These are phyloP conservation scores for Eimeria necatrix DNA, from an alignment of 169 alveolate species.

Conservation along the genomic window DNA sequence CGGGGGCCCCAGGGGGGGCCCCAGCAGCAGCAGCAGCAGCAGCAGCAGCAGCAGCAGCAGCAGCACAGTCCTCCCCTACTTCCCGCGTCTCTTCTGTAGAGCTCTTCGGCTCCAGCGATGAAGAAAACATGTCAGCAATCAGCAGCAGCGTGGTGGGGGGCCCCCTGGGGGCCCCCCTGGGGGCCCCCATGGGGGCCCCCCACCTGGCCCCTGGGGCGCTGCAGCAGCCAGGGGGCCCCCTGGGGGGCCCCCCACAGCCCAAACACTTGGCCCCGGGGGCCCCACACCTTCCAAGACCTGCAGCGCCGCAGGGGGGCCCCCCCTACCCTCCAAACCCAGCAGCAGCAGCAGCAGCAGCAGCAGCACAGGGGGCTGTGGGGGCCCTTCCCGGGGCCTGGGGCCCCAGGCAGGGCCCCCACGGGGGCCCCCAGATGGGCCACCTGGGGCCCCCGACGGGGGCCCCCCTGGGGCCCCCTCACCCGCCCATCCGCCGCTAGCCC, in stretches of 20 bases:
- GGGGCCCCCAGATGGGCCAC: too few relatives aligned
- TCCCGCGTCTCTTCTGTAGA: constrained; percentile 49
- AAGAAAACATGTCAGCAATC: not conserved
- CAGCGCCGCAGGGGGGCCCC: constrained; percentile 4
- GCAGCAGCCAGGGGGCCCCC: not conserved
- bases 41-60: not conserved
- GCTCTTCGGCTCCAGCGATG: constrained; percentile 22
- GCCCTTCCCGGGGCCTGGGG: not conserved
- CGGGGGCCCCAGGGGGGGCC: constrained; percentile 57
- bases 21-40: too few relatives aligned
- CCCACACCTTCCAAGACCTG: not conserved
- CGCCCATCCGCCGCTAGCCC: not conserved
- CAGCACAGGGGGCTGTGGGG: not conserved
- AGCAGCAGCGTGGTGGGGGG: constrained; percentile 35
- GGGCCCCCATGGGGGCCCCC: not conserved
- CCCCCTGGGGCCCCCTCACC: not conserved
- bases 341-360: not conserved
- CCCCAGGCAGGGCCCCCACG: constrained; percentile 39
- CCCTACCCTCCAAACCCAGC: too few relatives aligned
- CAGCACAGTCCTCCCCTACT: constrained; percentile 49
- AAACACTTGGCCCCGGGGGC: not conserved
- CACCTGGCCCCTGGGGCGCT: not conserved
- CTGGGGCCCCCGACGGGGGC: too few relatives aligned
- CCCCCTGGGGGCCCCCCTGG: constrained; percentile 3
- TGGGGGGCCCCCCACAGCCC: constrained; percentile 1